These are phyloP conservation scores for Drechslera avenae DNA, from an alignment of 2,329 filamentous ascomycete genomes.

Conservation along the genomic window DNA sequence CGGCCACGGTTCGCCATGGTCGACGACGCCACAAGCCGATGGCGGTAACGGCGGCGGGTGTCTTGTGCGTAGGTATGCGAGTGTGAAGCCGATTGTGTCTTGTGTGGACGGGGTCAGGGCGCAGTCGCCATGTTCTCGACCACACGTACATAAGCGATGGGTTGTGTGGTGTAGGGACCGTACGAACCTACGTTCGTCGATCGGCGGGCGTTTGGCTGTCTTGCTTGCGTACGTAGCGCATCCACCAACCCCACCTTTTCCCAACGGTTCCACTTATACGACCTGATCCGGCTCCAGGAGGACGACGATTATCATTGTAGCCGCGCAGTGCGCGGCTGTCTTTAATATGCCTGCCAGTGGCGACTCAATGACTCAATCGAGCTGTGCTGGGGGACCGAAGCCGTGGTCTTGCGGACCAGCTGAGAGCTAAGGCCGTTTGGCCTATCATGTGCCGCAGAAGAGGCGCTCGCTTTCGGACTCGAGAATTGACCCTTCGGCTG, in stretches of 20 bases:
- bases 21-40: constrained; percentile 1
- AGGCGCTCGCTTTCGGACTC: constrained; percentile 26
- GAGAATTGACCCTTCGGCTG: constrained; percentile 11
- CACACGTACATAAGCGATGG: constrained; percentile 2
- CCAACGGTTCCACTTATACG: constrained; percentile 26
- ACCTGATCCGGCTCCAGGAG: constrained; percentile 11
- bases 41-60: constrained; percentile 5
- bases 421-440: constrained; percentile 22
- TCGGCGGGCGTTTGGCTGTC: constrained; percentile 17
- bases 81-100: neutral
- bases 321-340: constrained; percentile 43
- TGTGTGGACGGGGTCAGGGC: constrained; percentile 8
- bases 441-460: constrained; percentile 25
- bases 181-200: constrained; percentile 39
- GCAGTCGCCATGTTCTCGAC: constrained; percentile 10
- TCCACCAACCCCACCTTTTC: constrained; percentile 25
- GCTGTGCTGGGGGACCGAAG: constrained; percentile 16
- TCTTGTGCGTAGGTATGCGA: neutral
- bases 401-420: constrained; percentile 10
- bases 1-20: neutral
- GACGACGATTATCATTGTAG: constrained; percentile 13
- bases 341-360: constrained; percentile 1
- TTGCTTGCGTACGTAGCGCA: constrained; percentile 24
- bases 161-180: constrained; percentile 4
- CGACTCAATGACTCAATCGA: constrained; percentile 7